phyloP scores from a whole-genome alignment of 306 rosid species.

The Vigna hirtella region DNA sequence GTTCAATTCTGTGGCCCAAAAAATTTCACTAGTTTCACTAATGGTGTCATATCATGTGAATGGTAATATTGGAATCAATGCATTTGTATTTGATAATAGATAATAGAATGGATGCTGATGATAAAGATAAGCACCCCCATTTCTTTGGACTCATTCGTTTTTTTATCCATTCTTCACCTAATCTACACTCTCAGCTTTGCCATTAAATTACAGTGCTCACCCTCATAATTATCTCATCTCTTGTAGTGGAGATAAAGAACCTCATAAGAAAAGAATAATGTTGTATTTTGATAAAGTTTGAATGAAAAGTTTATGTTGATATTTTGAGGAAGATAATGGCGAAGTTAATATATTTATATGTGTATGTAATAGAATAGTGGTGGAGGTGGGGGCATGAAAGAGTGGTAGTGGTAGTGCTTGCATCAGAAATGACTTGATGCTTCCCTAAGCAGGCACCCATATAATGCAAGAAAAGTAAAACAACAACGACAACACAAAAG shows the following conservation, averaged over 20 bases:
- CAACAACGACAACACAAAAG: neutral
- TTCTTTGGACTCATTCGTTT: conserved; percentile 26
- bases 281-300: no score
- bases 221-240: conserved; percentile 27
- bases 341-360: neutral
- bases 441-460: conserved; percentile 72
- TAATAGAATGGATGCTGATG: conserved; percentile 4
- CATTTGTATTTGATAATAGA: conserved; percentile 6
- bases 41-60: conserved; percentile 50
- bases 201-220: neutral
- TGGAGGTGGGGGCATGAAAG: conserved; percentile 36
- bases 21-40: conserved; percentile 20
- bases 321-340: no score
- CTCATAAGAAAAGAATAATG: neutral
- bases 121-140: conserved; percentile 23
- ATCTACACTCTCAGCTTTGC: neutral
- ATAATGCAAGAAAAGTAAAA: conserved; percentile 1
- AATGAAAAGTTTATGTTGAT: no score
- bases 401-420: conserved; percentile 54
- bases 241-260: conserved; percentile 33
- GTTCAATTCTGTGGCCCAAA: conserved; percentile 12
- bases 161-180: conserved; percentile 2
- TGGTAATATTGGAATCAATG: neutral
- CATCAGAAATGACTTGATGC: conserved; percentile 79
- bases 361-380: conserved; percentile 45